phyloP scores from a whole-genome alignment of 805 yeast genomes.

The Cyberlindnera veronae region DNA sequence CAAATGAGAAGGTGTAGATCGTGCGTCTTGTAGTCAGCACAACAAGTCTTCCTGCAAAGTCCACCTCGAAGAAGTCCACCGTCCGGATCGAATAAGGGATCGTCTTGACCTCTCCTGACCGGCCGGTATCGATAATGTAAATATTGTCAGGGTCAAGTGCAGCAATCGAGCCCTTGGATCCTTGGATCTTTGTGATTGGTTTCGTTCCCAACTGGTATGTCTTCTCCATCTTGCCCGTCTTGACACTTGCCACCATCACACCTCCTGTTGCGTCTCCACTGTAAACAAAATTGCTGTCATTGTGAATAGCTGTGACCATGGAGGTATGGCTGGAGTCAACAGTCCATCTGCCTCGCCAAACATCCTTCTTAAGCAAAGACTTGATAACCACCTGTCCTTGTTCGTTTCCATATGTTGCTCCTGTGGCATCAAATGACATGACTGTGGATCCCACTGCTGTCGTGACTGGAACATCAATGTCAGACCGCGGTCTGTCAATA shows the following conservation, averaged over 20 bases:
- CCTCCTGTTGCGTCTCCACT: conserved; percentile 24
- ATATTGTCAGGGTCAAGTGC: conserved; percentile 9
- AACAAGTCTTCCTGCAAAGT: conserved; percentile 21
- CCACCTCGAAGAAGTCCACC: conserved; percentile 21
- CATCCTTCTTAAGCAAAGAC: conserved; percentile 16
- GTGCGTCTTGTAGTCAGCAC: conserved; percentile 9
- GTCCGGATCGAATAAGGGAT: conserved; percentile 6
- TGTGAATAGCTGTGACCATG: conserved; percentile 16
- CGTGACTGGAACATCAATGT: conserved; percentile 20
- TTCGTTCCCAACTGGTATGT: conserved; percentile 7
- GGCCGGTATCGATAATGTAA: conserved; percentile 7
- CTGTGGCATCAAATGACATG: conserved; percentile 11
- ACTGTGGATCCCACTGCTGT: conserved; percentile 19
- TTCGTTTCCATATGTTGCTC: conserved; percentile 20
- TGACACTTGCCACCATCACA: conserved; percentile 19
- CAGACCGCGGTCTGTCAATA: conserved; percentile 15
- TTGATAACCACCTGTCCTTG: conserved; percentile 21
- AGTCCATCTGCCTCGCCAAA: conserved; percentile 10
- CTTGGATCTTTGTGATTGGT: conserved; percentile 13
- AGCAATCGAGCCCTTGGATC: conserved; percentile 7
- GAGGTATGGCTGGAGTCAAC: conserved; percentile 11
- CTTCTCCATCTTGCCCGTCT: conserved; percentile 6
- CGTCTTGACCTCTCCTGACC: neutral
- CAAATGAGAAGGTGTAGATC: conserved; percentile 15
- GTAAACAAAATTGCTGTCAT: conserved; percentile 17